Evolutionary conservation across 306 rosid species (phyloP).

Genomic region (Dicorynia guianensis): DNA sequence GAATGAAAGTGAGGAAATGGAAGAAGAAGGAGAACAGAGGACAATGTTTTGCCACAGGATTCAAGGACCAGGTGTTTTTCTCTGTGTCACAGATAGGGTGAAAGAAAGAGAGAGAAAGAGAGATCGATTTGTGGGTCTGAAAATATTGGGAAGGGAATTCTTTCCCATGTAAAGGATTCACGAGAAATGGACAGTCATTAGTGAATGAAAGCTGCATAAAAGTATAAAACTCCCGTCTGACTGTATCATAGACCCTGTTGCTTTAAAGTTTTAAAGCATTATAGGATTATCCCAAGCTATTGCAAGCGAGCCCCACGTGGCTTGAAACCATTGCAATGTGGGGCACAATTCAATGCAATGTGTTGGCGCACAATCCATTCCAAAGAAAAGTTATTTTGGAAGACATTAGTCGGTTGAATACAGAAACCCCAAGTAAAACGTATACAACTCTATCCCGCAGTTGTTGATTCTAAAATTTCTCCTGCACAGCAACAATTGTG

Average conservation of each 20-base stretch:
- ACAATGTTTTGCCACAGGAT: constrained; percentile 49
- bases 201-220: constrained; percentile 65
- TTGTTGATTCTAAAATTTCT: too few species aligned
- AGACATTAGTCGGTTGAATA: background rate
- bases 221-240: constrained; percentile 48
- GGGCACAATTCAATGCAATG: constrained; percentile 36
- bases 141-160: constrained; percentile 39
- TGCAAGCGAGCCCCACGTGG: constrained; percentile 27
- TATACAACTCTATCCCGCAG: too few species aligned
- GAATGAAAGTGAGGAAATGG: constrained; percentile 45
- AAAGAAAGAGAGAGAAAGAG: constrained; percentile 32
- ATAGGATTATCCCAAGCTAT: constrained; percentile 7
- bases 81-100: constrained; percentile 35
- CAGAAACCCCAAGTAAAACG: background rate
- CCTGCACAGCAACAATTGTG: too few species aligned
- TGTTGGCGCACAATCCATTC: constrained; percentile 34
- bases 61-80: constrained; percentile 74
- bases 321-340: constrained; percentile 35
- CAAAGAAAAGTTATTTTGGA: constrained; percentile 31
- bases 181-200: constrained; percentile 71
- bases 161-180: constrained; percentile 56
- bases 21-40: constrained; percentile 29
- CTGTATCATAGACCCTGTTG: constrained; percentile 33
- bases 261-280: background rate
- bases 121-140: constrained; percentile 44